These are phyloP conservation scores for Lycium ferocissimum DNA, from an alignment of 257 asterid species.

Conservation along the genomic window DNA sequence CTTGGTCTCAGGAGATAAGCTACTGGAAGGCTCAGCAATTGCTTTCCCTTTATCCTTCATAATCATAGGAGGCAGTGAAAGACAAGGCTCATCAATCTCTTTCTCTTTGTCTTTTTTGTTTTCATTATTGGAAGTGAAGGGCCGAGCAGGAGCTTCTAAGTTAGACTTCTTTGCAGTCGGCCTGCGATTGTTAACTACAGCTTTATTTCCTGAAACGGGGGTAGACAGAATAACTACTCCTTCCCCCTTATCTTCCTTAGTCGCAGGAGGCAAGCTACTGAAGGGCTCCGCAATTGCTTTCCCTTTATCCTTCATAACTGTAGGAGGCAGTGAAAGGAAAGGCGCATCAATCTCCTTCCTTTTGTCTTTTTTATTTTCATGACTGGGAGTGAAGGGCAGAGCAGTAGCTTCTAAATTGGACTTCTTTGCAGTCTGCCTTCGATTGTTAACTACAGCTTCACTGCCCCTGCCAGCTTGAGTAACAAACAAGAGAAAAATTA, in stretches of 20 bases:
- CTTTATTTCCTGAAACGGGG: conserved; percentile 30
- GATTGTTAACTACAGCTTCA: conserved; percentile 33
- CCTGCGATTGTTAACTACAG: conserved; percentile 34
- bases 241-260: conserved; percentile 37
- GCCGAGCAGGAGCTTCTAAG: conserved; percentile 30
- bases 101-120: conserved; percentile 43
- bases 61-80: conserved; percentile 37
- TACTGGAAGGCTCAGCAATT: conserved; percentile 35
- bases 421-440: conserved; percentile 34
- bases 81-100: conserved; percentile 38
- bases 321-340: conserved; percentile 37
- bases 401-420: conserved; percentile 30
- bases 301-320: conserved; percentile 45
- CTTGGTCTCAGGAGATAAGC: conserved; percentile 36
- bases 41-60: conserved; percentile 48
- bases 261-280: conserved; percentile 35
- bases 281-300: conserved; percentile 43
- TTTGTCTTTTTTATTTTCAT: conserved; percentile 38
- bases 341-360: conserved; percentile 42
- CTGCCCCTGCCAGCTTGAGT: conserved; percentile 47
- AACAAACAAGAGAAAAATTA: conserved; percentile 31
- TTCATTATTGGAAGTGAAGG: conserved; percentile 28
- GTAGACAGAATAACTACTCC: conserved; percentile 35
- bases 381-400: conserved; percentile 21
- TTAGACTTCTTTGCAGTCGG: conserved; percentile 31